Base-by-base conservation (phyloP, 768 basidiomycete species). In the Lactarius tabidus region DNA sequence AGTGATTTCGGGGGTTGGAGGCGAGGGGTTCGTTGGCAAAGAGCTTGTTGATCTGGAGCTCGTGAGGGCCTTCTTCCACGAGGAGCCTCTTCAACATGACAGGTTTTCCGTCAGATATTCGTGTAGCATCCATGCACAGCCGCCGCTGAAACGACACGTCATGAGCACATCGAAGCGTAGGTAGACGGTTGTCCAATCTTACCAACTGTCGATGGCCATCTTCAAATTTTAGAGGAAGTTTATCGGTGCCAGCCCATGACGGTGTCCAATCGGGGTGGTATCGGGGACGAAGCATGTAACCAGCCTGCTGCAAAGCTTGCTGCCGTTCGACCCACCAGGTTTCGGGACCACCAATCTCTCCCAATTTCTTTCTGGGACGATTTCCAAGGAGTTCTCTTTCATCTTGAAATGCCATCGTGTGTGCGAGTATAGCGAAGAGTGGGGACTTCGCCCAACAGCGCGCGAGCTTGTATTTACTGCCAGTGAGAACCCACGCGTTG, bases 1-100 rank as follows among this genome's bases (percentile, higher is more conserved):
- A 72, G 55, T 72, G 75, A 29, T 75, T 75, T 10, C 68, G 57
- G 0, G 75, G 69, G 51, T 78, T 70, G 1, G 68, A 65, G 6
- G 57, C 29, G 3, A 74, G 65, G 0, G 68, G 57, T 18, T 69
- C 70, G 1, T 70, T 14, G 4, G 67, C 66, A 31, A 68, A 60
- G 0, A 36, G n/a, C 20, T n/a, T 51, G 36, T 52, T 55, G 3
- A 59, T 66, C n/a, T 68, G 31, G 15, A 66, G 57, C 28, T 68
- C 67, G 7, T 67, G 29, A 14, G 67, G 60, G 17, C 60, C 60
- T 28, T 62, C 59, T 7, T 10, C 8, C 2, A 3, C 15, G 15
- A 10, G 62, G 8, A 67, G 43, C 23, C n/a, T 35, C n/a, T 67
- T 67, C 59, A 68, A 26, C 28, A 60, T 55, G 6, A 68, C 67